A percentile compares a stretch with the other conserved stretches of the same genome.
Conservation (phyloP, 768 basidiomycete species). For the Sistotremastrum niveocremeum region DNA sequence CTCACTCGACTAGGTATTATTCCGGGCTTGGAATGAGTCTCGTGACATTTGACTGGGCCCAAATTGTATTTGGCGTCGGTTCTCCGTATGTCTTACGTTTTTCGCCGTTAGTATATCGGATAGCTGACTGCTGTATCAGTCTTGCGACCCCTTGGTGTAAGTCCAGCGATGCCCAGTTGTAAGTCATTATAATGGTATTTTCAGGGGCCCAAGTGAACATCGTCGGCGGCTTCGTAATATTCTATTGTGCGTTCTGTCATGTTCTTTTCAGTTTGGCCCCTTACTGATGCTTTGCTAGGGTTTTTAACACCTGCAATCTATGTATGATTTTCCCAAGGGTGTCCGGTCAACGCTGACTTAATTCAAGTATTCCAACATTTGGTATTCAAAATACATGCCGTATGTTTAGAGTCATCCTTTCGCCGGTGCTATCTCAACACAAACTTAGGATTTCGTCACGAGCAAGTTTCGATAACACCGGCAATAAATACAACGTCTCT, state of each 20-base stretch:
- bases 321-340: too few species aligned
- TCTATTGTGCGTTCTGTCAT: conserved; percentile 18
- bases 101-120: too few species aligned
- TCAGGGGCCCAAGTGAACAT: conserved; percentile 24
- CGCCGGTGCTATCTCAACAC: background rate
- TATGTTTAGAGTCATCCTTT: conserved; percentile 9
- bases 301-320: conserved; percentile 25
- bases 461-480: conserved; percentile 12
- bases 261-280: conserved; percentile 7
- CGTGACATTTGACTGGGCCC: conserved; percentile 73
- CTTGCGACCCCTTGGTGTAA: too few species aligned
- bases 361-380: conserved; percentile 19
- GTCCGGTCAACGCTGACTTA: too few species aligned
- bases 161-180: too few species aligned
- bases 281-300: conserved; percentile 14
- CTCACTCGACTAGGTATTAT: too few species aligned
- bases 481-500: conserved; percentile 30
- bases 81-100: too few species aligned
- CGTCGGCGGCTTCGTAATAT: conserved; percentile 22
- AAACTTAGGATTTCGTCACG: conserved; percentile 11
- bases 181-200: too few species aligned
- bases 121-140: too few species aligned
- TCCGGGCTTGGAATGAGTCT: conserved; percentile 43
- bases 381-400: conserved; percentile 24
- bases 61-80: conserved; percentile 25